Evolutionary conservation across 2,329 filamentous ascomycete species (phyloP), one percentile per base, ranked within the genome.

Genomic region (Emergomyces pasteurianus): DNA sequence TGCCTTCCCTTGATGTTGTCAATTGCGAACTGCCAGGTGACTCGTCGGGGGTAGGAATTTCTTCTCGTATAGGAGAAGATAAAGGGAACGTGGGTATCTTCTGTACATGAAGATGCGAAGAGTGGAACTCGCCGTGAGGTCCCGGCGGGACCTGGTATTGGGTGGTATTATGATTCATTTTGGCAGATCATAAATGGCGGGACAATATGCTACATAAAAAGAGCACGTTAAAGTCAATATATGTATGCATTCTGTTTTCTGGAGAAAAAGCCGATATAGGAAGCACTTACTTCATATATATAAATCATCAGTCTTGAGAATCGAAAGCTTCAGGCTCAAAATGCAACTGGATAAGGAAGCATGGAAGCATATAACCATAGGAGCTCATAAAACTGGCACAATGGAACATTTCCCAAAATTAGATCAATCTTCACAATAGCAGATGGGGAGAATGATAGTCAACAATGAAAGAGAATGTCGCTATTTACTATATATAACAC

Each of bases 31-130:
- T 63, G 54, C 62, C 64, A 0, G 68, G 70, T 2, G 73, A 74
- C 21, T 68, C 69, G 8, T 69, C 71, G 0, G 75, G 75, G 57
- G 73, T 76, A 3, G 69, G 62, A 42, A 75, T 66, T 61, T 78
- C 75, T 58, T 77, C 75, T 23, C 64, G 72, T 61, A 77, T 78
- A 0, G 75, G 75, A 12, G 75, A 78, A 1, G 75, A 76, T 21
- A 78, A 65, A 14, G 75, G 75, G 54, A 78, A 77, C 21, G 65
- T 72, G 23, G 73, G 74, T 18, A 70, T 62, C 31, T 65, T 46
- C 7, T 68, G 72, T 10, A 70, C 72, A 43, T 65, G 70, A 21
- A 74, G 67, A 14, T 40, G 36, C 8, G 31, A 38, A 21, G 58
- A 28, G 16, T 34, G 7, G 34, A 50, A 50, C 38, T 16, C 38